Evolutionary conservation across 805 yeast species (phyloP), one percentile per base, ranked within the genome.

Genomic region (Saturnispora gosingensis): DNA sequence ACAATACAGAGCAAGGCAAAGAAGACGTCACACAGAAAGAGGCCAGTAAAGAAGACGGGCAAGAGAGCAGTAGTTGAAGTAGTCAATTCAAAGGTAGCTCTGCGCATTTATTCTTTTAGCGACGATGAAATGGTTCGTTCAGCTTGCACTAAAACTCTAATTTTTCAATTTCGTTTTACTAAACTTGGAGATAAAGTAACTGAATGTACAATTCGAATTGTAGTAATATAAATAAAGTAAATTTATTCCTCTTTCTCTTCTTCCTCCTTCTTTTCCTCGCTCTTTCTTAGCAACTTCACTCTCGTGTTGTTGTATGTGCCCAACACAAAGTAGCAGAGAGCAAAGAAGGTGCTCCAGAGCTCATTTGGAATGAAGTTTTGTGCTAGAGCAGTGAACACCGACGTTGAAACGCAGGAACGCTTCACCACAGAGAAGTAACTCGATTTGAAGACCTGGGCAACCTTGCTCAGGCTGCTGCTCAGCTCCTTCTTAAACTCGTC

Each of bases 261-360:
- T 18, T 43, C 20, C 25, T 49, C 32, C 30, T 27, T 18, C 18
- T 16, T 28, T 22, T 47, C 36, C 3, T n/a, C 30, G 3, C 28
- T 25, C 28, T 49, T 40, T 4, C 18, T 38, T 53, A 50, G 2
- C 6, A 44, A 51, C 30, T 81, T 81, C 55, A 82, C 67, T 61
- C 72, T 68, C 5, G 80, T 74, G 59, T 82, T 82, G 58, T 82
- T 84, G 51, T 73, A 72, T 1, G 87, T 82, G 1, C 85, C 85
- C 52, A 82, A 66, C 5, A 81, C 61, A 56, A 81, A 81, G 59
- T 75, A 81, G 22, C 81, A 76, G 32, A 78, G 55, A 56, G 75
- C 76, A 66, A 80, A 80, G 61, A 81, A 82, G 3, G 78, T 79
- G 10, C 79, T 81, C 88, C 88, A 82, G 30, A 75, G 66, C 58